phyloP scores from a whole-genome alignment of 805 yeast genomes.

The Grigorovia transvaalensis region DNA sequence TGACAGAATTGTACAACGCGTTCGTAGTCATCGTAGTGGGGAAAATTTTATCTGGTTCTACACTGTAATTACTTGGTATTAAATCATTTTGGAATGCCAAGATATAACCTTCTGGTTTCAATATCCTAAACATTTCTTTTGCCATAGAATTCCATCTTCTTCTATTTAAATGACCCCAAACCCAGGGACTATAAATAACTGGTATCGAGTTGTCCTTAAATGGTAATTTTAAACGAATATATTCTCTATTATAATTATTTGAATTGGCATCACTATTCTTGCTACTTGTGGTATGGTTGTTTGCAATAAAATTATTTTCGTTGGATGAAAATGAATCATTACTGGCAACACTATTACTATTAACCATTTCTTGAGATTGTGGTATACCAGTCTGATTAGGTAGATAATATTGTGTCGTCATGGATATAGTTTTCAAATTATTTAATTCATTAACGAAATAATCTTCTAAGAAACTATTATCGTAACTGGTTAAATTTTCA shows the following conservation, averaged over 20 bases:
- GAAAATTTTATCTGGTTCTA: conserved; percentile 15
- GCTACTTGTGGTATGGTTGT: neutral
- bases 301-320: neutral
- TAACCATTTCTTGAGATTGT: neutral
- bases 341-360: neutral
- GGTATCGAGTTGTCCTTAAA: conserved; percentile 20
- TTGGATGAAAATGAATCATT: neutral
- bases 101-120: conserved; percentile 25
- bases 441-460: conserved; percentile 14
- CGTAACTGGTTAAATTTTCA: conserved; percentile 2
- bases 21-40: neutral
- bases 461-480: conserved; percentile 21
- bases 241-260: conserved; percentile 15
- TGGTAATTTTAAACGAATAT: conserved; percentile 19
- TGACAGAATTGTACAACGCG: conserved; percentile 11
- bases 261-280: neutral
- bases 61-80: conserved; percentile 12
- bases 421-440: conserved; percentile 17
- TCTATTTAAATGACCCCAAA: conserved; percentile 19
- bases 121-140: conserved; percentile 19
- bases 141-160: conserved; percentile 22
- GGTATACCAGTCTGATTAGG: conserved; percentile 2
- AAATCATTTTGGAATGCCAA: conserved; percentile 17
- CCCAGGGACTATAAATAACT: conserved; percentile 19
- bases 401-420: conserved; percentile 18